Conservation (phyloP, 2,329 filamentous ascomycete species). For the Penicillium sp. region DNA sequence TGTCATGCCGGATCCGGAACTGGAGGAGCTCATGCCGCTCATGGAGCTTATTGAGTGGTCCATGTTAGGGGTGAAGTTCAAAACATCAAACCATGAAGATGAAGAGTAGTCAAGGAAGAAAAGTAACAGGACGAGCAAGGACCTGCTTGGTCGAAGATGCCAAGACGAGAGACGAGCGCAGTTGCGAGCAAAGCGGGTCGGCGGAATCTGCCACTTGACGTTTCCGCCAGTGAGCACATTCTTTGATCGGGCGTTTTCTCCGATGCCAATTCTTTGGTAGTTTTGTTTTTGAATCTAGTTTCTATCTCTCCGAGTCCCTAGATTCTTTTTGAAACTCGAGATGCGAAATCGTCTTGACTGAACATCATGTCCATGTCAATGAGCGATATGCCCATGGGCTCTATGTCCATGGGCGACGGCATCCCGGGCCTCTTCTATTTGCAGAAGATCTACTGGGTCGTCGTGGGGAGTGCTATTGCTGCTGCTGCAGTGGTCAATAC, state of each 20-base stretch:
- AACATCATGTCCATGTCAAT: conserved; percentile 25
- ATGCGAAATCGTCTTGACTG: conserved; percentile 1
- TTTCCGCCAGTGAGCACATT: conserved; percentile 10
- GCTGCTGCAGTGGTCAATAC: conserved; percentile 38
- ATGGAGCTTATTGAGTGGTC: conserved; percentile 9
- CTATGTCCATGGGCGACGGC: conserved; percentile 44
- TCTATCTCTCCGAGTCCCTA: not conserved
- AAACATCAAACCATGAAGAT: not conserved
- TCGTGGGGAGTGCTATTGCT: conserved; percentile 43
- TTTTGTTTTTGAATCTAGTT: not conserved
- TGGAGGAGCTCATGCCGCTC: conserved; percentile 8
- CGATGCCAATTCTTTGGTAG: not conserved
- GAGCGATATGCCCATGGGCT: conserved; percentile 32
- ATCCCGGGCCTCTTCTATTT: conserved; percentile 48
- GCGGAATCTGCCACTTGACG: not conserved
- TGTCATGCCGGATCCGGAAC: conserved; percentile 25
- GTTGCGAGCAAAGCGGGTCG: not conserved
- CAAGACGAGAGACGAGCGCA: conserved; percentile 5
- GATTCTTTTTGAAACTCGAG: not conserved
- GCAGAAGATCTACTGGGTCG: conserved; percentile 55
- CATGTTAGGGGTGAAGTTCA: not conserved
- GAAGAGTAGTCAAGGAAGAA: not conserved
- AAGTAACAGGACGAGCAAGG: not conserved
- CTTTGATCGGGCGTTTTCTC: conserved; percentile 9
- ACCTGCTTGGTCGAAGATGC: not conserved